Evolutionary conservation across 805 yeast genomes (phyloP).

Genomic region (Wickerhamiella kurtzmanii): DNA sequence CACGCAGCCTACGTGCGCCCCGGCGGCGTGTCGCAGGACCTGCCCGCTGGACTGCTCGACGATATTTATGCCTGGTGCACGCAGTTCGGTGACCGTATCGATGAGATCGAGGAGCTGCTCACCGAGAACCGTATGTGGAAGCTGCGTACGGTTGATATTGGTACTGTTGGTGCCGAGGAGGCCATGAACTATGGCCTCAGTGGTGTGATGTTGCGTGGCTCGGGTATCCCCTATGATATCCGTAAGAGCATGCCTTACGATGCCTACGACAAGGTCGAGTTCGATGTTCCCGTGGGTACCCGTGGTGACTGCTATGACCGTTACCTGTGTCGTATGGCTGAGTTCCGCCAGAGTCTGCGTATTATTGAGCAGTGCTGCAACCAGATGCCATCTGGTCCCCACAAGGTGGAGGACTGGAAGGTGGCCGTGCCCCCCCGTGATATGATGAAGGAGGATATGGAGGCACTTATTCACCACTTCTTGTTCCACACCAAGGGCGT

Average conservation of each 20-base stretch:
- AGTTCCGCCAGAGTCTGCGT: slow-evolving; percentile 80
- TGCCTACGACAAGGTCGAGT: slow-evolving; percentile 75
- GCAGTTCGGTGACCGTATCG: slow-evolving; percentile 84
- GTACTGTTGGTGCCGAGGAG: slow-evolving; percentile 73
- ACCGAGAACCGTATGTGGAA: slow-evolving; percentile 90
- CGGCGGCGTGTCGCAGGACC: slow-evolving; percentile 82
- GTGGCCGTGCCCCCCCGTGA: slow-evolving; percentile 70
- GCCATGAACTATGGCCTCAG: slow-evolving; percentile 68
- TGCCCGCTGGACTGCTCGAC: slow-evolving; percentile 74
- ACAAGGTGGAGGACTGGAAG: slow-evolving; percentile 81
- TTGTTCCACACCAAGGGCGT: slow-evolving; percentile 77
- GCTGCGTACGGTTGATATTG: slow-evolving; percentile 70
- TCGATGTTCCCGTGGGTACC: slow-evolving; percentile 73
- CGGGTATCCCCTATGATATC: slow-evolving; percentile 77
- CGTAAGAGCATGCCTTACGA: slow-evolving; percentile 83
- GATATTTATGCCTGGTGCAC: slow-evolving; percentile 95
- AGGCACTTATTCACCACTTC: slow-evolving; percentile 81
- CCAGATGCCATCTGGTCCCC: slow-evolving; percentile 86
- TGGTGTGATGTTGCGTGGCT: slow-evolving; percentile 85
- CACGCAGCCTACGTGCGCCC: slow-evolving; percentile 84
- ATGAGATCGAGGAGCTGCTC: slow-evolving; percentile 77
- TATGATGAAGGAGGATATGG: slow-evolving; percentile 85
- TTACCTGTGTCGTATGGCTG: slow-evolving; percentile 78
- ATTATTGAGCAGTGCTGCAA: slow-evolving; percentile 82
- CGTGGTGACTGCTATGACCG: slow-evolving; percentile 90